Conservation (phyloP, 192 early-diverging fungal species). For the Piromyces sp. region DNA sequence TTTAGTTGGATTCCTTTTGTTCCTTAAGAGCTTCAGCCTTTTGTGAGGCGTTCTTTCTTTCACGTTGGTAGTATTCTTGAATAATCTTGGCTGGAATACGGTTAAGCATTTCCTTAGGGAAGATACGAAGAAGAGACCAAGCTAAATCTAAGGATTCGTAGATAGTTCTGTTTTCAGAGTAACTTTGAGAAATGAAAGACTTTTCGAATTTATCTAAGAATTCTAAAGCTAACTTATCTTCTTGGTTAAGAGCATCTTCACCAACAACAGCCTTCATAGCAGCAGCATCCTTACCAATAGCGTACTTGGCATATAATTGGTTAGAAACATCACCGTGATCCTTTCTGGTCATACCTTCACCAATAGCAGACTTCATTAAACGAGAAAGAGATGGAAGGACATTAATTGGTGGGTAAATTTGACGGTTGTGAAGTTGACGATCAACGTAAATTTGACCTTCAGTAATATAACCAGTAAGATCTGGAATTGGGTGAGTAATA, state of each 20-base stretch:
- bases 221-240: slow-evolving; percentile 92
- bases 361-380: slow-evolving; percentile 98
- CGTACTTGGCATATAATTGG: slow-evolving; percentile 99
- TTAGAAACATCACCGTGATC: slow-evolving; percentile 99
- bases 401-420: slow-evolving; percentile 99
- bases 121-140: slow-evolving; percentile 96
- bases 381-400: slow-evolving; percentile 95
- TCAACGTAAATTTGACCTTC: slow-evolving; percentile 99
- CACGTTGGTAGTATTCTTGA: slow-evolving; percentile 84
- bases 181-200: slow-evolving; percentile 89
- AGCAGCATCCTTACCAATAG: slow-evolving; percentile 93
- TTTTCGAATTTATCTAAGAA: slow-evolving; percentile 99
- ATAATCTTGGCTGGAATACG: slow-evolving; percentile 92
- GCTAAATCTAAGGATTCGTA: slow-evolving; percentile 92
- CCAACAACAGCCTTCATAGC: slow-evolving; percentile 99
- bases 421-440: slow-evolving; percentile 94
- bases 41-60: slow-evolving; percentile 6
- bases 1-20: not conserved
- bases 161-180: slow-evolving; percentile 89
- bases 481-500: slow-evolving; percentile 98
- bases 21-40: not conserved
- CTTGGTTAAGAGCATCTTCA: slow-evolving; percentile 94
- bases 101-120: slow-evolving; percentile 99
- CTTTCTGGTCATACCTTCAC: slow-evolving; percentile 90
- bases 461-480: slow-evolving; percentile 99